Percentiles rank a stretch among this genome's conserved stretches.
Conservation (phyloP, 1,284 basidiomycete genomes). For the Fomes fomentarius region DNA sequence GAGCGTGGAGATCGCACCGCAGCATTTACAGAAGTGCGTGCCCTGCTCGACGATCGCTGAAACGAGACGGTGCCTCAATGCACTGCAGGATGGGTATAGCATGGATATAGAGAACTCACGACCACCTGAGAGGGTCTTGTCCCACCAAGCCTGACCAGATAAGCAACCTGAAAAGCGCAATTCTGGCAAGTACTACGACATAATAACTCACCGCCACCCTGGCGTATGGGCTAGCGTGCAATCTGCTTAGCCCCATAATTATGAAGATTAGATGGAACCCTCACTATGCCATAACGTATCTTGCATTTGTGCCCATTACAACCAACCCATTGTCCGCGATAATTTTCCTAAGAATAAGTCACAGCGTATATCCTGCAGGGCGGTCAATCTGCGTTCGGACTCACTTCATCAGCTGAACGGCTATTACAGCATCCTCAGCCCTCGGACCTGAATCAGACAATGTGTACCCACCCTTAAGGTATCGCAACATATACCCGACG, state of each 20-base stretch:
- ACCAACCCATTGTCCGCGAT: slow-evolving; percentile 63
- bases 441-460: background rate
- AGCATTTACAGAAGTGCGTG: slow-evolving; percentile 51
- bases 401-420: slow-evolving; percentile 68
- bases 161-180: background rate
- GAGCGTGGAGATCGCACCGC: background rate
- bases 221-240: too few species aligned
- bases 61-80: background rate
- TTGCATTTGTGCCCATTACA: slow-evolving; percentile 66
- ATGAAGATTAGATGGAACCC: too few species aligned
- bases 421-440: slow-evolving; percentile 6
- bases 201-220: slow-evolving; percentile 36
- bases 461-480: slow-evolving; percentile 47
- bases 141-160: slow-evolving; percentile 45
- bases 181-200: background rate
- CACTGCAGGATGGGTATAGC: background rate
- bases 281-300: slow-evolving; percentile 65
- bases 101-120: slow-evolving; percentile 41
- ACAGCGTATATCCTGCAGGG: background rate
- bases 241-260: too few species aligned
- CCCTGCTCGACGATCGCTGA: slow-evolving; percentile 63
- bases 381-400: background rate
- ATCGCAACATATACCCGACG: slow-evolving; percentile 54
- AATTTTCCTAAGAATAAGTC: slow-evolving; percentile 37
- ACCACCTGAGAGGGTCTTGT: slow-evolving; percentile 44